phyloP scores from a whole-genome alignment of 1,284 basidiomycete species.

The Apiotrichum brassicae region DNA sequence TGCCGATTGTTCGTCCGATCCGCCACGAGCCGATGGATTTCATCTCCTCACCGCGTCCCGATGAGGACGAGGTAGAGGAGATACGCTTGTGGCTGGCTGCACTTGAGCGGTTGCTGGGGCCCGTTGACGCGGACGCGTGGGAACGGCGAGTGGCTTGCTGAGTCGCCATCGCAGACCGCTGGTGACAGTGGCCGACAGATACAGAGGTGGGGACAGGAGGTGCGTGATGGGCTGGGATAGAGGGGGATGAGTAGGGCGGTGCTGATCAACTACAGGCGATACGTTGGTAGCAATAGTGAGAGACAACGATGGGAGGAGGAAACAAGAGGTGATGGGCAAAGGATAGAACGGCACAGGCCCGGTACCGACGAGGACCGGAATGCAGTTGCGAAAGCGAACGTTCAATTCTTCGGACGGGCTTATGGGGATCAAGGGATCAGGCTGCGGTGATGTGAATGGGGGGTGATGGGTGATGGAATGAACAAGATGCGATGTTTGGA shows the following conservation, averaged over 20 bases:
- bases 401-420: too few relatives aligned
- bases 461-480: too few relatives aligned
- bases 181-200: neutral
- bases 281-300: neutral
- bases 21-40: slow-evolving; percentile 78
- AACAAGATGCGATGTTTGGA: too few relatives aligned
- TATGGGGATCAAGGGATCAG: too few relatives aligned
- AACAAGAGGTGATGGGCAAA: too few relatives aligned
- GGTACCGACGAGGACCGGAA: too few relatives aligned
- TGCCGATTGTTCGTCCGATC: slow-evolving; percentile 83
- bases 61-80: slow-evolving; percentile 14
- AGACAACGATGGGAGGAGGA: neutral
- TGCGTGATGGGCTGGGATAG: neutral
- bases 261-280: neutral
- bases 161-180: slow-evolving; percentile 3
- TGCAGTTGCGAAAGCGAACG: too few relatives aligned
- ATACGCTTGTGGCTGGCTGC: slow-evolving; percentile 8
- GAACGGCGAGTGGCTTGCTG: slow-evolving; percentile 7
- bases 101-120: neutral
- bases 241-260: neutral
- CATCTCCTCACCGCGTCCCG: slow-evolving; percentile 33
- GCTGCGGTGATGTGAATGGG: too few relatives aligned
- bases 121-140: slow-evolving; percentile 2
- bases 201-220: neutral
- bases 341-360: too few relatives aligned